A percentile compares a stretch with the other conserved stretches of the same genome.
phyloP scores from a whole-genome alignment of 495 filamentous ascomycete genomes.

The Lichenothelia convexa region DNA sequence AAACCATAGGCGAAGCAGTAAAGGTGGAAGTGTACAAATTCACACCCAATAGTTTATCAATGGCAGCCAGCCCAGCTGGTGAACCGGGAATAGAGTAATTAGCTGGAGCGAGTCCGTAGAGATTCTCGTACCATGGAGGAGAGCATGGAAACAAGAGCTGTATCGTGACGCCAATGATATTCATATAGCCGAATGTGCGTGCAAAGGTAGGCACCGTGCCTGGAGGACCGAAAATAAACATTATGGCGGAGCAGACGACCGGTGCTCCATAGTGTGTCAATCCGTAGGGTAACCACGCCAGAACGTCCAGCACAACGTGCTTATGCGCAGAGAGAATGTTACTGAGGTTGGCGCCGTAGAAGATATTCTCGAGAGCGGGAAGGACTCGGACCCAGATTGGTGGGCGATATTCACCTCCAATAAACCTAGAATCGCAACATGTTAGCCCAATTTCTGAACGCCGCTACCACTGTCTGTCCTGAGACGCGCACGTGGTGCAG shows the following conservation, averaged over 20 bases:
- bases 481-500: not conserved
- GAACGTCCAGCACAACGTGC: conserved; percentile 56
- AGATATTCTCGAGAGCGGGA: conserved; percentile 87
- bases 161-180: conserved; percentile 63
- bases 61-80: conserved; percentile 71
- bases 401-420: conserved; percentile 66
- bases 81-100: conserved; percentile 80
- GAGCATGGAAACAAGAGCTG: conserved; percentile 85
- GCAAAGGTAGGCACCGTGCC: conserved; percentile 74
- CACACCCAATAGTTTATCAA: conserved; percentile 73
- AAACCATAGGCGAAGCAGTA: conserved; percentile 73
- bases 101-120: conserved; percentile 71
- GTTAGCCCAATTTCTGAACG: no score
- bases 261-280: conserved; percentile 74
- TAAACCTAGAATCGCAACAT: conserved; percentile 40
- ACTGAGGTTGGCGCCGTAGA: conserved; percentile 90
- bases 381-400: conserved; percentile 89
- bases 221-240: conserved; percentile 78
- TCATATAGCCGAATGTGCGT: conserved; percentile 78
- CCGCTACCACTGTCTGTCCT: conserved; percentile 4
- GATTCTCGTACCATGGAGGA: conserved; percentile 84
- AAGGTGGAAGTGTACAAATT: conserved; percentile 85
- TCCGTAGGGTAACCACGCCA: conserved; percentile 90
- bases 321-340: conserved; percentile 86
- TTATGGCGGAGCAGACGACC: conserved; percentile 48